A percentile compares a stretch with the other conserved stretches of the same genome.
phyloP scores from a whole-genome alignment of 176 grass and related monocot genomes.

The Oryza meridionalis region DNA sequence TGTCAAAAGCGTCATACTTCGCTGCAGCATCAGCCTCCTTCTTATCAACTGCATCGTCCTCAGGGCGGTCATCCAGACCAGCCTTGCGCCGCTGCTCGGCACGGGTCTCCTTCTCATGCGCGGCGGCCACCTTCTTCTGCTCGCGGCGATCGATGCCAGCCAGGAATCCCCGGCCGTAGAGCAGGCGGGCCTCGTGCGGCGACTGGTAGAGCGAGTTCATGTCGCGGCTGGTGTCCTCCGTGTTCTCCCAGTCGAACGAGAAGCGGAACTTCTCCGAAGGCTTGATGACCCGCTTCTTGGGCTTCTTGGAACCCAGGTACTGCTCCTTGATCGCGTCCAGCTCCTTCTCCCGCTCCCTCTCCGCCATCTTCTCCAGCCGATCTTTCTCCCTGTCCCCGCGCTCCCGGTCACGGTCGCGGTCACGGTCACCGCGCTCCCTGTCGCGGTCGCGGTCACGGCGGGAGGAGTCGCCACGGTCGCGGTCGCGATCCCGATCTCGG shows the following conservation, averaged over 20 bases:
- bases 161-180: slow-evolving; percentile 88
- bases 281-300: slow-evolving; percentile 95
- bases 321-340: slow-evolving; percentile 95
- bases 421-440: slow-evolving; percentile 19
- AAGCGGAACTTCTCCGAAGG: slow-evolving; percentile 98
- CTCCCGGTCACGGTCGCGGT: slow-evolving; percentile 53
- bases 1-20: slow-evolving; percentile 89
- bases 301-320: slow-evolving; percentile 93
- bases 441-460: slow-evolving; percentile 32
- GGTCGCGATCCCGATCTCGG: slow-evolving; percentile 64
- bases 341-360: slow-evolving; percentile 89
- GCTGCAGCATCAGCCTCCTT: slow-evolving; percentile 81
- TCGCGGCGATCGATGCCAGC: slow-evolving; percentile 90
- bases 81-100: slow-evolving; percentile 81
- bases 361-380: slow-evolving; percentile 76
- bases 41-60: slow-evolving; percentile 62
- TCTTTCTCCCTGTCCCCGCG: slow-evolving; percentile 65
- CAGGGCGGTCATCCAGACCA: slow-evolving; percentile 70
- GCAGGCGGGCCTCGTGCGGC: slow-evolving; percentile 77
- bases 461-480: slow-evolving; percentile 17
- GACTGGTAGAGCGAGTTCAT: slow-evolving; percentile 90
- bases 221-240: slow-evolving; percentile 92
- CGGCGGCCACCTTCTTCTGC: slow-evolving; percentile 87
- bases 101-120: slow-evolving; percentile 81
- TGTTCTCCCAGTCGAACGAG: slow-evolving; percentile 99